These are phyloP conservation scores for Herpetospermum pedunculosum DNA, from an alignment of 306 rosid genomes.

Conservation along the genomic window DNA sequence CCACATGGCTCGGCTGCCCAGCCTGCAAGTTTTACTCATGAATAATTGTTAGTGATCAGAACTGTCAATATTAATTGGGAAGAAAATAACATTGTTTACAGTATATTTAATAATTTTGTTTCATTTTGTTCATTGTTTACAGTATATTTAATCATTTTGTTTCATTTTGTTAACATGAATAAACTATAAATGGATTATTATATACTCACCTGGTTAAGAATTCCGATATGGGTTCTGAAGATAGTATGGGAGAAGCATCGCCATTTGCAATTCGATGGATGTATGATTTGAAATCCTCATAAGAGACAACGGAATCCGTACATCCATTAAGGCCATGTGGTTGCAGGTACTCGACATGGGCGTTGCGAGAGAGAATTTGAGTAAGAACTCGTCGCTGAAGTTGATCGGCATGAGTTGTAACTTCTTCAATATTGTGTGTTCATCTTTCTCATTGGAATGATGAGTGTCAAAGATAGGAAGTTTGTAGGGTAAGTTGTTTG, in stretches of 20 bases:
- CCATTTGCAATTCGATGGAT: constrained; percentile 54
- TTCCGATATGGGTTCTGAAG: constrained; percentile 50
- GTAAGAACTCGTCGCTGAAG: constrained; percentile 30
- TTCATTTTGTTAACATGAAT: no score
- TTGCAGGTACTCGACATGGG: constrained; percentile 39
- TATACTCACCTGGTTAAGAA: constrained; percentile 45
- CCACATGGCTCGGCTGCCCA: no score
- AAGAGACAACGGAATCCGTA: constrained; percentile 36
- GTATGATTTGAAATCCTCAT: constrained; percentile 42
- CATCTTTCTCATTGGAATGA: neutral
- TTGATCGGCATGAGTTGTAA: constrained; percentile 36
- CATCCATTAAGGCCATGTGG: constrained; percentile 29
- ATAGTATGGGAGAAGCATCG: constrained; percentile 39
- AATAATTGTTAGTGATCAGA: no score
- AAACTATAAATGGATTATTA: neutral
- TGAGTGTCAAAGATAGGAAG: neutral
- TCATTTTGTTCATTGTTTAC: no score
- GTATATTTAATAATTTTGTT: no score
- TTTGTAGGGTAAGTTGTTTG: neutral
- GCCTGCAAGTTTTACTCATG: no score
- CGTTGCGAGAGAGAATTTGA: constrained; percentile 39
- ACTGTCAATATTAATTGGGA: no score
- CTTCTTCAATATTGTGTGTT: constrained; percentile 30
- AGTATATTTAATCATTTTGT: no score
- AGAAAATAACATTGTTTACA: no score